Evolutionary conservation across 2,329 filamentous ascomycete species (phyloP), one percentile per base, ranked within the genome.

Genomic region (Talaromyces pinophilus): DNA sequence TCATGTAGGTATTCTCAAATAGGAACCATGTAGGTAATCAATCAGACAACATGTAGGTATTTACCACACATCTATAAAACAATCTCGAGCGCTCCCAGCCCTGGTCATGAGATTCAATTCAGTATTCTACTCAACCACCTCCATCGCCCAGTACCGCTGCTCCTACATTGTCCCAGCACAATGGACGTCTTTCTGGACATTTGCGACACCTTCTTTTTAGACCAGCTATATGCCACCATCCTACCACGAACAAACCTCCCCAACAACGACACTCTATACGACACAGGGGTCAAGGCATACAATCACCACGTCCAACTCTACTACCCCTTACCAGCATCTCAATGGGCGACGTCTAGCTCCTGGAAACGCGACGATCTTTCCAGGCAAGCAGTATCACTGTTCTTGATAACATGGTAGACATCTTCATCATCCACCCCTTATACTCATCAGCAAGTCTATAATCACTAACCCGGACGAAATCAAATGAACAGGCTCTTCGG

Each of bases 341-440:
- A 67, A 33, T 73, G 72, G 69, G 75, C 70, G 0, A 68, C 71
- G 10, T 68, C 69, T n/a, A 77, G 75, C 46, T 62, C 60, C 6
- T 75, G 73, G 73, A 73, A 71, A 62, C 71, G 75, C 38, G 73
- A 77, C 22, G 33, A 75, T 63, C 62, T 77, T n/a, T 28, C 61
- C 4, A 68, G 75, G 52, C 75, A 77, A 59, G 63, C 70, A n/a
- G n/a, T 71, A 7, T 74, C 72, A 0, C 64, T 77, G 13, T 76
- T 76, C 59, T 15, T 75, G 17, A 71, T 76, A n/a, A 70, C 67
- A 55, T 75, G 74, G 74, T 76, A 63, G 42, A 2, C 1, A 35
- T 7, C n/a, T 19, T 7, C n/a, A 66, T 52, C 1, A 35, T 11
- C 33, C 33, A 35, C 25, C 25, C 3, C 25, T 25, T 3, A 25